Evolutionary conservation across 257 asterid genomes (phyloP).

Genomic region (Fraxinus pennsylvanica): DNA sequence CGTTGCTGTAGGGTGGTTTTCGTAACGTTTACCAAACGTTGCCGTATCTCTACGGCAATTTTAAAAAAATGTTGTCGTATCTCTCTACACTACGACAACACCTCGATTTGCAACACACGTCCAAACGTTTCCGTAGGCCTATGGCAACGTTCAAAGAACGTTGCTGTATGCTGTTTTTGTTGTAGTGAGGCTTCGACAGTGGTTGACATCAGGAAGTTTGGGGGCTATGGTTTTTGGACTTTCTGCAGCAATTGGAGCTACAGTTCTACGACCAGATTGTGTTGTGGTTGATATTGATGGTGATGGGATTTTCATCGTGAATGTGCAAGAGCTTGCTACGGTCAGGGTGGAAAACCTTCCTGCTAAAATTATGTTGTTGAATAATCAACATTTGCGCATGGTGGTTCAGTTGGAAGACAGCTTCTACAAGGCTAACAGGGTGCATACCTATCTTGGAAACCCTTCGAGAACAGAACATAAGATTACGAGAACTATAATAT

Average conservation of each 20-base stretch:
- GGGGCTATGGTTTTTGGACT: constrained; percentile 89
- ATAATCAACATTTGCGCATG: constrained; percentile 84
- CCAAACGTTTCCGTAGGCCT: too few relatives aligned
- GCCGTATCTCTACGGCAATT: too few relatives aligned
- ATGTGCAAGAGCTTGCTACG: constrained; percentile 79
- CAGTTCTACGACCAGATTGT: constrained; percentile 68
- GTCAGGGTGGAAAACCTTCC: constrained; percentile 73
- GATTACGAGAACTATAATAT: too few relatives aligned
- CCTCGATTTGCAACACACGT: too few relatives aligned
- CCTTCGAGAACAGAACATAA: constrained; percentile 26
- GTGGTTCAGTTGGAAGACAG: constrained; percentile 90
- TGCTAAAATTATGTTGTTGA: constrained; percentile 65
- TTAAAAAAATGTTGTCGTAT: too few relatives aligned
- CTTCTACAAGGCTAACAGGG: constrained; percentile 75
- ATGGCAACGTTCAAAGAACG: too few relatives aligned
- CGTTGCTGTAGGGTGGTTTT: too few relatives aligned
- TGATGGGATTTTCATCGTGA: constrained; percentile 87
- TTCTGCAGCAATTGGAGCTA: constrained; percentile 88
- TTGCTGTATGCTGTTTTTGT: too few relatives aligned
- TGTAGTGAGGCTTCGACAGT: constrained; percentile 46
- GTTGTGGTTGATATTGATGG: constrained; percentile 83
- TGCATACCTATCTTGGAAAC: constrained; percentile 73
- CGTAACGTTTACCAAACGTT: too few relatives aligned
- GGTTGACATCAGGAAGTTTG: constrained; percentile 74
- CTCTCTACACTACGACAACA: too few relatives aligned